Base-by-base conservation (phyloP, 2,329 filamentous ascomycete species). In the Trichophyton simii region DNA sequence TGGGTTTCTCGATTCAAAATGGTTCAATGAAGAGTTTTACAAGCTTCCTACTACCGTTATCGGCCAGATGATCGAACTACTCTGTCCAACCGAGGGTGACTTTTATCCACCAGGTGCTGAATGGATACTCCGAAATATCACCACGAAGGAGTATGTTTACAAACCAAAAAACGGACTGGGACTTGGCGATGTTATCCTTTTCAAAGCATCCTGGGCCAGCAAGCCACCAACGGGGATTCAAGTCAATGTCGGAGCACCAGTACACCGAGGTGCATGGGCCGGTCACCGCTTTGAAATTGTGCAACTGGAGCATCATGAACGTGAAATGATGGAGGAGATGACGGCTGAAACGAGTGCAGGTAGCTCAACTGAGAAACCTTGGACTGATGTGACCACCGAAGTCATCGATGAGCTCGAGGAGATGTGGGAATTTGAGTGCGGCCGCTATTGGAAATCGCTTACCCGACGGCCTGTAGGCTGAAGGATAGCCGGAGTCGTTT, bases 1-100 rank as follows among this genome's bases (percentile, higher is more conserved):
- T 42, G 55, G 55, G 7, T 58, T 58, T 44, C 31, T 59, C 15
- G 2, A 9, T 28, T 59, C 58, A 7, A 31, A 59, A 44, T 42
- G 31, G 58, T 59, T 59, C n/a, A 15, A 59, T 13, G 41, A 59
- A 1, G 58, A 59, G 31, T 59, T 59, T 38, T 59, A 48, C 22
- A 46, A 50, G 4, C 44, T 59, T 9, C 58, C 58, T 6, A 13
- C 38, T 25, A 36, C 41, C 44, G 13, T 59, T 28, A 46, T 50
- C 7, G 11, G 31, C 3, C 41, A 59, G 18, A 48, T 59, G 41
- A 59, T 59, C 25, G 28, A 50, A 50, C 22, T 31, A 22, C 58
- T 59, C 41, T 59, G 44, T 7, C 58, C 58, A n/a, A 11, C 44
- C 1, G 34, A 22, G n/a, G 20, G 42, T 22, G 58, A 59, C 44